Conservation (phyloP, 306 rosid genomes). For the Abrus precatorius region DNA sequence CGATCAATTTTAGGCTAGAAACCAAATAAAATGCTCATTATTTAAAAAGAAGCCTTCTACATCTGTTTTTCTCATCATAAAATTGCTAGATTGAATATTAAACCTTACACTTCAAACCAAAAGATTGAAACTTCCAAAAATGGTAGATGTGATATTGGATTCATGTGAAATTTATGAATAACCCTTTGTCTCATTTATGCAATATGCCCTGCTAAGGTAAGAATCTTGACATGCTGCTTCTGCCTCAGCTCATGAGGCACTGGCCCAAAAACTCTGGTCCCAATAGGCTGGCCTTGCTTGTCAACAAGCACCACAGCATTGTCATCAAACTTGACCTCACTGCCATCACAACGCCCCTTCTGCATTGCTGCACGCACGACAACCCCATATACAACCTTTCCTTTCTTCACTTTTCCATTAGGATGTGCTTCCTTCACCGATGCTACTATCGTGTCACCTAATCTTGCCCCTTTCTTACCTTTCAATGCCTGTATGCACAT, state of each 20-base stretch:
- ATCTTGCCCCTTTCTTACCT: conserved; percentile 91
- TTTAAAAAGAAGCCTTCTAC: too few relatives aligned
- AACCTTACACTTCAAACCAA: too few relatives aligned
- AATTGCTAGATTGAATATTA: too few relatives aligned
- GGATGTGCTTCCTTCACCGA: conserved; percentile 95
- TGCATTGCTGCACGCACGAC: conserved; percentile 85
- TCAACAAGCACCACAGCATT: conserved; percentile 84
- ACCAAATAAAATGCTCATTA: too few relatives aligned
- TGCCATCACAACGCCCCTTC: conserved; percentile 83
- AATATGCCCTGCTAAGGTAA: conserved; percentile 83
- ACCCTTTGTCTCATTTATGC: conserved; percentile 55
- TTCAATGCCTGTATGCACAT: conserved; percentile 94
- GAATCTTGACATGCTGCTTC: conserved; percentile 94
- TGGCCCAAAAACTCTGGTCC: conserved; percentile 94
- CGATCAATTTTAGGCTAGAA: too few relatives aligned
- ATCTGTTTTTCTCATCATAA: too few relatives aligned
- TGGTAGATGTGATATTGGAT: too few relatives aligned
- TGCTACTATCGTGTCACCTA: conserved; percentile 89
- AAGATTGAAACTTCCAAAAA: too few relatives aligned
- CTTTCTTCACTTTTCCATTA: conserved; percentile 66
- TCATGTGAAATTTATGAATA: not conserved
- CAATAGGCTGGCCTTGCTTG: conserved; percentile 94
- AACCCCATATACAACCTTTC: conserved; percentile 74
- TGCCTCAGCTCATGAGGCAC: conserved; percentile 88
- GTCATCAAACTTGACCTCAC: conserved; percentile 92